Conservation (phyloP, 306 rosid genomes). For the Erythrophleum fordii region DNA sequence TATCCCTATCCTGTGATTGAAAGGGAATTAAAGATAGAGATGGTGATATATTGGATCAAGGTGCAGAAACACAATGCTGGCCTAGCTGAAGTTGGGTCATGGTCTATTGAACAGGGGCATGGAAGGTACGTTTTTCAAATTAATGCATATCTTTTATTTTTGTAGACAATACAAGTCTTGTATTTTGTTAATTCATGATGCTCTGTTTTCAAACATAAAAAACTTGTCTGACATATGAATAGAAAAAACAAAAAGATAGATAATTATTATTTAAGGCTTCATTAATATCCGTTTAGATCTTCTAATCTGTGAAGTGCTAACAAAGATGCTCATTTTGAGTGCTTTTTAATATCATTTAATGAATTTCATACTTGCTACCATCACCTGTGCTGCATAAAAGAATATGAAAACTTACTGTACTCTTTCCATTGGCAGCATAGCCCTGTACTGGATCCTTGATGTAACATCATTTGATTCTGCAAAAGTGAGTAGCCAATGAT, state of each 20-base stretch:
- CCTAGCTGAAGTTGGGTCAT: no score
- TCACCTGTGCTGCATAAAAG: neutral
- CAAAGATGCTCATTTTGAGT: neutral
- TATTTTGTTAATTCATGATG: slow-evolving; percentile 1
- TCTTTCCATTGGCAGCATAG: no score
- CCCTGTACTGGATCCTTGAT: no score
- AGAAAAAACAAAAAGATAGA: neutral
- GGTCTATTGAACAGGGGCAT: no score
- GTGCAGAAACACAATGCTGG: no score
- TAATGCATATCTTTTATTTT: no score
- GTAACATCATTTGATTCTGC: no score
- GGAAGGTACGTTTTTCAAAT: no score
- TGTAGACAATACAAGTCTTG: neutral
- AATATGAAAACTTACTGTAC: slow-evolving; percentile 24
- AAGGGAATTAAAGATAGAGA: no score
- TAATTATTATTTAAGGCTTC: slow-evolving; percentile 13
- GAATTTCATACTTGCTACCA: slow-evolving; percentile 6
- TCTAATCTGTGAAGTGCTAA: slow-evolving; percentile 14
- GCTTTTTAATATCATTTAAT: neutral
- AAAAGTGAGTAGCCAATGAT: no score
- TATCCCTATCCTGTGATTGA: no score
- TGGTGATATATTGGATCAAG: no score
- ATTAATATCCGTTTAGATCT: neutral
- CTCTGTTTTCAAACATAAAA: slow-evolving; percentile 4
- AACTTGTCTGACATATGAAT: neutral